These are phyloP conservation scores for Ceratocystis eucalypticola DNA, from an alignment of 2,329 filamentous ascomycete genomes.

Conservation along the genomic window DNA sequence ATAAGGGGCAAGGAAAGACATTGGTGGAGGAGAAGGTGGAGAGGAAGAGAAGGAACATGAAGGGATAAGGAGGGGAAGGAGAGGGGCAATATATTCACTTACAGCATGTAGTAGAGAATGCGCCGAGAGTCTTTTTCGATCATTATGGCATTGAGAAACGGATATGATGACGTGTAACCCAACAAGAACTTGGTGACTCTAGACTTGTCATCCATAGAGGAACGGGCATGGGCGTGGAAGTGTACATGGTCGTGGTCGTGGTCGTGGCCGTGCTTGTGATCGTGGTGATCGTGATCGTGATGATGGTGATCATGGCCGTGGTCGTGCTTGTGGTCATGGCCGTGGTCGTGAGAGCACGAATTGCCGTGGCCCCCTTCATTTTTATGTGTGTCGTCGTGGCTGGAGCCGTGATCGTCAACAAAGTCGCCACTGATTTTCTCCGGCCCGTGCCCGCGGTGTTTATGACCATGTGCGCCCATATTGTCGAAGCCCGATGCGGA, in stretches of 20 bases:
- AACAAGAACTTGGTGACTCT: slow-evolving; percentile 60
- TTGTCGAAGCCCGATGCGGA: not conserved
- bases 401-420: slow-evolving; percentile 20
- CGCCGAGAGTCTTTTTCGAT: slow-evolving; percentile 83
- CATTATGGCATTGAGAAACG: slow-evolving; percentile 72
- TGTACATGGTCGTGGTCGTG: slow-evolving; percentile 23
- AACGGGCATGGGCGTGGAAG: slow-evolving; percentile 23
- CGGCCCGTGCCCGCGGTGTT: slow-evolving; percentile 1
- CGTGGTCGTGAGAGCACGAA: slow-evolving; percentile 21
- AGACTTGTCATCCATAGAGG: slow-evolving; percentile 32
- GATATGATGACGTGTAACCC: slow-evolving; percentile 54
- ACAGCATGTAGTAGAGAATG: slow-evolving; percentile 96
- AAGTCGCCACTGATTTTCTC: not conserved
- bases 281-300: slow-evolving; percentile 21
- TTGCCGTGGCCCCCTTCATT: slow-evolving; percentile 22
- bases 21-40: not conserved
- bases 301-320: slow-evolving; percentile 21
- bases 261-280: slow-evolving; percentile 23
- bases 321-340: slow-evolving; percentile 22
- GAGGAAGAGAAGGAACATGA: not conserved
- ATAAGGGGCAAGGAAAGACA: not conserved
- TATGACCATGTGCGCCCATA: slow-evolving; percentile 5
- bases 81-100: slow-evolving; percentile 27
- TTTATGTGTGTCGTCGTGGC: slow-evolving; percentile 22
- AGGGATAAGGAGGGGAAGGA: not conserved